Evolutionary conservation across 768 basidiomycete genomes (phyloP).

Genomic region (Lepiota brunneoincarnata): DNA sequence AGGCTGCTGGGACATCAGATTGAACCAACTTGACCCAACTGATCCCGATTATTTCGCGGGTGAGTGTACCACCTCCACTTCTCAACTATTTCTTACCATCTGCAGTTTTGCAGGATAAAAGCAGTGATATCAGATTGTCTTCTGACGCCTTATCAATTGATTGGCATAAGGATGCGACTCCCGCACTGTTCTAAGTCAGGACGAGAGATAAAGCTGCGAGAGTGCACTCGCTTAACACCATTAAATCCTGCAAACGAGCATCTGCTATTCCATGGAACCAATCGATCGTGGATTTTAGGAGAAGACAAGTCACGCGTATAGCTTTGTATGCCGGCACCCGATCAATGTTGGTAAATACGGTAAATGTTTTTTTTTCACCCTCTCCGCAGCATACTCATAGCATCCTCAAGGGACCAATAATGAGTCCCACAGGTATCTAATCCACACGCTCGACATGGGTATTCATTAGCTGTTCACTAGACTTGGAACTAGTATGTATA

Average conservation of each 20-base stretch:
- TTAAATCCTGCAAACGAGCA: conserved; percentile 46
- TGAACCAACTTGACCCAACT: conserved; percentile 35
- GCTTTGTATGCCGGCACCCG: conserved; percentile 50
- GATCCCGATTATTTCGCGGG: conserved; percentile 37
- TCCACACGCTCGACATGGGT: no score
- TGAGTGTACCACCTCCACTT: conserved; percentile 22
- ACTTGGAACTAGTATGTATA: conserved; percentile 72
- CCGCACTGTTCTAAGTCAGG: no score
- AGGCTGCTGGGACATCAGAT: conserved; percentile 39
- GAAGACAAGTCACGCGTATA: conserved; percentile 44
- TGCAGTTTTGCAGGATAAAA: conserved; percentile 48
- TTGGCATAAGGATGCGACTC: no score
- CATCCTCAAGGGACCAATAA: conserved; percentile 45
- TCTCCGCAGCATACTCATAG: conserved; percentile 1
- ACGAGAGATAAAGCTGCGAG: no score
- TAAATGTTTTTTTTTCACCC: conserved; percentile 20
- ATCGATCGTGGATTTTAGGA: conserved; percentile 53
- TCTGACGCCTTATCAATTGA: conserved; percentile 49
- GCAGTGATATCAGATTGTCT: conserved; percentile 36
- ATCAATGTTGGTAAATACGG: conserved; percentile 63
- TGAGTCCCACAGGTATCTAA: conserved; percentile 37
- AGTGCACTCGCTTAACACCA: conserved; percentile 16
- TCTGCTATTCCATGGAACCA: conserved; percentile 69
- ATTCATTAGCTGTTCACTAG: conserved; percentile 24
- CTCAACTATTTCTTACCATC: background rate